Conservation (phyloP, 2,329 filamentous ascomycete genomes). For the Colletotrichum scovillei region DNA sequence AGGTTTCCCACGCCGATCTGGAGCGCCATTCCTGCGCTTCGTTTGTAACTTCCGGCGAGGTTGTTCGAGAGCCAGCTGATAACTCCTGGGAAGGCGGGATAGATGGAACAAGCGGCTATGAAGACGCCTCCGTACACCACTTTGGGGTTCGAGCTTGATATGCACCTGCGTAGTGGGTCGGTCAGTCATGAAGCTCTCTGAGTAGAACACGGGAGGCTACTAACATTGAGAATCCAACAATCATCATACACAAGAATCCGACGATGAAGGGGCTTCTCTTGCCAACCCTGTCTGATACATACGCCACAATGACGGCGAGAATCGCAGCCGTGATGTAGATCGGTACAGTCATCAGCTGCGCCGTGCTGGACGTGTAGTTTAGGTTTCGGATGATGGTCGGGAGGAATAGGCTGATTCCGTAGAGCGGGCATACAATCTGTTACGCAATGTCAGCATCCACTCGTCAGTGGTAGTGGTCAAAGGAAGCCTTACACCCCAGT, state of each 20-base stretch:
- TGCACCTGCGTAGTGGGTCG: slow-evolving; percentile 59
- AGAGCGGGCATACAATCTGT: slow-evolving; percentile 64
- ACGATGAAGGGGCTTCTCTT: slow-evolving; percentile 68
- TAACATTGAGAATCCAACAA: slow-evolving; percentile 67
- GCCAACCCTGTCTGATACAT: slow-evolving; percentile 64
- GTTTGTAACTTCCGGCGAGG: slow-evolving; percentile 74
- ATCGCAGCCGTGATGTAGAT: slow-evolving; percentile 73
- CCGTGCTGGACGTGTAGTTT: slow-evolving; percentile 66
- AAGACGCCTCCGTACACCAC: slow-evolving; percentile 82
- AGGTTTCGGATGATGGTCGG: slow-evolving; percentile 73
- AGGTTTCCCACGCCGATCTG: slow-evolving; percentile 72
- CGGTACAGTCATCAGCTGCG: slow-evolving; percentile 74
- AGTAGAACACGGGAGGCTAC: slow-evolving; percentile 11
- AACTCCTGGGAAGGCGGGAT: slow-evolving; percentile 81
- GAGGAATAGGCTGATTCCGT: slow-evolving; percentile 69
- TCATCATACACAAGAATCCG: slow-evolving; percentile 62
- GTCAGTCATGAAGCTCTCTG: neutral
- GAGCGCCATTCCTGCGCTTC: slow-evolving; percentile 72
- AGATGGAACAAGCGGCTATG: slow-evolving; percentile 81
- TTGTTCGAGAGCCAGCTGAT: slow-evolving; percentile 87
- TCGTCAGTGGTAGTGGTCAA: slow-evolving; percentile 38
- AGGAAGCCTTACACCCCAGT: slow-evolving; percentile 69
- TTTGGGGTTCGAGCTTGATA: slow-evolving; percentile 65
- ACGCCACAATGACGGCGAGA: slow-evolving; percentile 64
- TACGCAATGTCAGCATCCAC: neutral